Percentiles rank a stretch among this genome's conserved stretches.
Conservation (phyloP, 768 basidiomycete genomes). For the Suillus placidus region DNA sequence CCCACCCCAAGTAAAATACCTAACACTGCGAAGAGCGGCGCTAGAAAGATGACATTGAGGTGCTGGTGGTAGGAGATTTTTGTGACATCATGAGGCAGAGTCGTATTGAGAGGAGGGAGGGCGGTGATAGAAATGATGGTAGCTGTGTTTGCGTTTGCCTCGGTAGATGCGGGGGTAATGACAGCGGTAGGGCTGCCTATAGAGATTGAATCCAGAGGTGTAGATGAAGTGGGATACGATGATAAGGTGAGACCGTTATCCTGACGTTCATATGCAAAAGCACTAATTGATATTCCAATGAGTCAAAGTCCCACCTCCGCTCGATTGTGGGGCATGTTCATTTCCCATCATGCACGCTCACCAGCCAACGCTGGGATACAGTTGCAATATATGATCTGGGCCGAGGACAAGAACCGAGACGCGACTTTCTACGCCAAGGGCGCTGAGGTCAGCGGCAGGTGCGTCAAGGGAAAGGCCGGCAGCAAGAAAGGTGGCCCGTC, state of each 20-base stretch:
- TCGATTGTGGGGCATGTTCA: conserved; percentile 4
- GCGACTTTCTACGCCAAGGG: conserved; percentile 62
- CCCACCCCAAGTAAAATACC: conserved; percentile 30
- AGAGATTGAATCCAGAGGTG: not conserved
- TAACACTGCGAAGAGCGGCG: conserved; percentile 29
- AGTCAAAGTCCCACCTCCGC: conserved; percentile 13
- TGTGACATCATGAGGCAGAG: conserved; percentile 15
- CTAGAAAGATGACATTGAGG: conserved; percentile 30
- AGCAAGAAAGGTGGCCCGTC: conserved; percentile 78
- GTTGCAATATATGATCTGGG: conserved; percentile 37
- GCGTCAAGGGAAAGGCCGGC: conserved; percentile 71
- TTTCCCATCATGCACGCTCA: conserved; percentile 24
- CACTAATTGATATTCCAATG: conserved; percentile 18
- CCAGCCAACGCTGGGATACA: not conserved
- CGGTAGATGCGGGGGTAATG: conserved; percentile 9
- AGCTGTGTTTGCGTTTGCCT: conserved; percentile 14
- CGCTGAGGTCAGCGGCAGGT: conserved; percentile 61
- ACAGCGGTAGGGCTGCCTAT: not conserved
- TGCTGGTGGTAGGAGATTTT: conserved; percentile 25
- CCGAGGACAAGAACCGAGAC: conserved; percentile 42
- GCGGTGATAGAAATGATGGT: conserved; percentile 38
- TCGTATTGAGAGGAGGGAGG: conserved; percentile 28
- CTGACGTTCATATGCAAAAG: not conserved
- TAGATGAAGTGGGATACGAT: not conserved
- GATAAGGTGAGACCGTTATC: not conserved